A percentile compares a stretch with the other conserved stretches of the same genome.
Evolutionary conservation across 805 yeast species (phyloP).

Genomic region (Lachancea kluyveri): DNA sequence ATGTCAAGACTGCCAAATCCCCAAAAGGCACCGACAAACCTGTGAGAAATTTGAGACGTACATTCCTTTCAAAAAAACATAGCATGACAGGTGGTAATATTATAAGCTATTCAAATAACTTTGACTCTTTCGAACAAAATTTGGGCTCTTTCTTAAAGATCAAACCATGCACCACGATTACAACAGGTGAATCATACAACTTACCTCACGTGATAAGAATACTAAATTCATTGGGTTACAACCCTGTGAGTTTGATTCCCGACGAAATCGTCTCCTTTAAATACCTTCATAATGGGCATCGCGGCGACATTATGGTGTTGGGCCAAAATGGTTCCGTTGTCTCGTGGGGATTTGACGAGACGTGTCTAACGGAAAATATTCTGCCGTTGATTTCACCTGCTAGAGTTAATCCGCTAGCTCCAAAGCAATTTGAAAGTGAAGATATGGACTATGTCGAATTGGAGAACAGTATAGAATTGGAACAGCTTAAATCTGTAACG

Average conservation of each 20-base stretch:
- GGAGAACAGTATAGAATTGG: slow-evolving; percentile 11
- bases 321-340: slow-evolving; percentile 69
- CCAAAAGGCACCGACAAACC: slow-evolving; percentile 15
- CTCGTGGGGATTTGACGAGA: slow-evolving; percentile 75
- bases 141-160: slow-evolving; percentile 8
- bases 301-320: slow-evolving; percentile 57
- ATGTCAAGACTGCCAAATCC: slow-evolving; percentile 12
- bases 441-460: slow-evolving; percentile 74
- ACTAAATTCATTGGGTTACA: slow-evolving; percentile 30
- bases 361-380: slow-evolving; percentile 38
- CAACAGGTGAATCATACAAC: slow-evolving; percentile 69
- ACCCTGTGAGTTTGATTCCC: slow-evolving; percentile 45
- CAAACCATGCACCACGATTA: slow-evolving; percentile 57
- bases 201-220: slow-evolving; percentile 37
- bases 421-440: slow-evolving; percentile 59
- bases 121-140: no score
- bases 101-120: no score
- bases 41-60: slow-evolving; percentile 15
- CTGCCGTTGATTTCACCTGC: slow-evolving; percentile 48
- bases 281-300: slow-evolving; percentile 30
- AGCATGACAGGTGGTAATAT: no score
- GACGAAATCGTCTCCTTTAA: slow-evolving; percentile 61
- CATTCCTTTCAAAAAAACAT: slow-evolving; percentile 11
- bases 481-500: slow-evolving; percentile 8
- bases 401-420: slow-evolving; percentile 36